Conservation (phyloP, 306 rosid species). For the Malus fusca region DNA sequence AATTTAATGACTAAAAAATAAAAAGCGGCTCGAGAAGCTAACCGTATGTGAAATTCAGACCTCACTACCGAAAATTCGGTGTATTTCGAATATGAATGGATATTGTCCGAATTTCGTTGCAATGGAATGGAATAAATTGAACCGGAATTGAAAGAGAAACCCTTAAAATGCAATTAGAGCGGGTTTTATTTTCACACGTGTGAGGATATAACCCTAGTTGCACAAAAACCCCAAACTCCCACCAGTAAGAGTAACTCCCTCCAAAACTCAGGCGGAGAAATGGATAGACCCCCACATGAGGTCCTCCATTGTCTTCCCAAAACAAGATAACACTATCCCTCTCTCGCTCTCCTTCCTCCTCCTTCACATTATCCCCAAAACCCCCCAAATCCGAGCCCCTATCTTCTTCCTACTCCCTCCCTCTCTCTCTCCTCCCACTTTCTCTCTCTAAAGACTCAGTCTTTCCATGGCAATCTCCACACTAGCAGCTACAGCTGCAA, state of each 20-base stretch:
- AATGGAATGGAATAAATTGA: too few relatives aligned
- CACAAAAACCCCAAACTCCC: background rate
- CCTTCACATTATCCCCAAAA: background rate
- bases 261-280: slow-evolving; percentile 22
- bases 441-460: background rate
- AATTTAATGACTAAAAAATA: too few relatives aligned
- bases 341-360: background rate
- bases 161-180: too few relatives aligned
- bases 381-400: background rate
- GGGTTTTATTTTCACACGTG: too few relatives aligned
- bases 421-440: background rate
- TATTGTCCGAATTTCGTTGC: too few relatives aligned
- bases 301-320: slow-evolving; percentile 25
- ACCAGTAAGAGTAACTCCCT: background rate
- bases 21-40: too few relatives aligned
- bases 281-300: slow-evolving; percentile 39
- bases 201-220: too few relatives aligned
- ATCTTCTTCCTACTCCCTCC: background rate
- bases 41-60: too few relatives aligned
- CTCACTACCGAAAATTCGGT: too few relatives aligned
- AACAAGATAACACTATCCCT: slow-evolving; percentile 23
- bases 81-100: too few relatives aligned
- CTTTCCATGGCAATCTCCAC: slow-evolving; percentile 47
- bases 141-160: too few relatives aligned
- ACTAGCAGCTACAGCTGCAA: slow-evolving; percentile 17